Conservation (phyloP, 805 yeast genomes). For the Candida succiphila region DNA sequence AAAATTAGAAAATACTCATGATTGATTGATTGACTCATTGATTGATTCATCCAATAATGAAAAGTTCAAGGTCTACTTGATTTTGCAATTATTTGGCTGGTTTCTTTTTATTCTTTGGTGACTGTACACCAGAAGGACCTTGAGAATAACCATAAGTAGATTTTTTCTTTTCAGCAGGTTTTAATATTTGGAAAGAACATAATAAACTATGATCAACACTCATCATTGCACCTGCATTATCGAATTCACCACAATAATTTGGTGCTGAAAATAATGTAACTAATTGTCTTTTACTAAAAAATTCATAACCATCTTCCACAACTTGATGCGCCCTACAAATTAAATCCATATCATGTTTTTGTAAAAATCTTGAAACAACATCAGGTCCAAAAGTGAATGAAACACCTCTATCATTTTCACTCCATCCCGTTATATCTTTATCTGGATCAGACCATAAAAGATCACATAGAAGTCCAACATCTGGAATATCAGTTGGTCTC, state of each 20-base stretch:
- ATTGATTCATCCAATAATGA: too few relatives aligned
- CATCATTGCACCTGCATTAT: conserved; percentile 99
- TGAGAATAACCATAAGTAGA: conserved; percentile 29
- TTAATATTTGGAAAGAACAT: conserved; percentile 93
- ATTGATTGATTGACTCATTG: too few relatives aligned
- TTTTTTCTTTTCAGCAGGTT: conserved; percentile 95
- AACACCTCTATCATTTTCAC: conserved; percentile 98
- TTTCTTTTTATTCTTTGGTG: conserved; percentile 20
- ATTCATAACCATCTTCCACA: conserved; percentile 98
- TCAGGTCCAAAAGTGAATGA: conserved; percentile 99
- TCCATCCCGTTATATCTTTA: conserved; percentile 97
- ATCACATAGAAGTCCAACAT: conserved; percentile 93
- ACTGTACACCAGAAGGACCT: conserved; percentile 8
- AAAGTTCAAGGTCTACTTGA: too few relatives aligned
- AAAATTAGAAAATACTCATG: too few relatives aligned
- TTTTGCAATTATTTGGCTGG: conserved; percentile 11
- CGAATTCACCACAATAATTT: conserved; percentile 97
- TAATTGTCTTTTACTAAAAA: conserved; percentile 89
- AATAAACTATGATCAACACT: conserved; percentile 92
- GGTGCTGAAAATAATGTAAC: conserved; percentile 96
- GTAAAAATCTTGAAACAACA: conserved; percentile 91
- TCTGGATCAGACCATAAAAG: conserved; percentile 98
- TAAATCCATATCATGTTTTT: conserved; percentile 95
- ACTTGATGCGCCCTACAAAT: conserved; percentile 99
- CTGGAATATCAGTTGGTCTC: conserved; percentile 99